These are phyloP conservation scores for Carallia pectinifolia DNA, from an alignment of 345 rosid species.

Conservation along the genomic window DNA sequence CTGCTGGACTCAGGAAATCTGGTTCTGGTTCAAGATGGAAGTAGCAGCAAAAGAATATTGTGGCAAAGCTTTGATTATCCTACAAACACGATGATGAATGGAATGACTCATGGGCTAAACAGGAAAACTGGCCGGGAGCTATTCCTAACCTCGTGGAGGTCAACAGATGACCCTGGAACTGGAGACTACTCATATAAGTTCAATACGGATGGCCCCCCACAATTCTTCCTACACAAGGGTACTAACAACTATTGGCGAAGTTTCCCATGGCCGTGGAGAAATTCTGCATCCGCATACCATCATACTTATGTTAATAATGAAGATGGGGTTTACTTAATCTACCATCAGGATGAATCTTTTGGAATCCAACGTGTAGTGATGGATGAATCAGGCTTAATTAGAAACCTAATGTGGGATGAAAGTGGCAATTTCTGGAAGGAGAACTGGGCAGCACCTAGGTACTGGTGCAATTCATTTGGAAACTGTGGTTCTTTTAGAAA, in stretches of 20 bases:
- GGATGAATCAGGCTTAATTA: neutral
- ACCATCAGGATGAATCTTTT: neutral
- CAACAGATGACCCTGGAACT: slow-evolving; percentile 15
- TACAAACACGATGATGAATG: slow-evolving; percentile 15
- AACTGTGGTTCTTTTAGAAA: slow-evolving; percentile 9
- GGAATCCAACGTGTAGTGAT: neutral
- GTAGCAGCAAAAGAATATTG: neutral
- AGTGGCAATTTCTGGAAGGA: neutral
- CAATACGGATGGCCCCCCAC: slow-evolving; percentile 7
- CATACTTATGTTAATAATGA: neutral
- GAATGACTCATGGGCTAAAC: slow-evolving; percentile 19
- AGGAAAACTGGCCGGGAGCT: slow-evolving; percentile 9
- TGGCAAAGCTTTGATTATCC: slow-evolving; percentile 45
- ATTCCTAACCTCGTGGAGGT: slow-evolving; percentile 27
- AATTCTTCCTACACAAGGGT: neutral
- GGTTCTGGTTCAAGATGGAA: neutral
- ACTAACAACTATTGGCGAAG: neutral
- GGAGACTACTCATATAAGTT: slow-evolving; percentile 14
- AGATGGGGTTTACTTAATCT: neutral
- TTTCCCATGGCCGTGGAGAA: slow-evolving; percentile 46
- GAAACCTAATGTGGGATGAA: slow-evolving; percentile 13
- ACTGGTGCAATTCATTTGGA: slow-evolving; percentile 8
- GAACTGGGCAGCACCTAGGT: neutral
- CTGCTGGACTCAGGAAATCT: slow-evolving; percentile 19
- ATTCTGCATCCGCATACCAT: neutral